Conservation (phyloP, 2,329 filamentous ascomycete genomes). For the Scytalidium lignicola region DNA sequence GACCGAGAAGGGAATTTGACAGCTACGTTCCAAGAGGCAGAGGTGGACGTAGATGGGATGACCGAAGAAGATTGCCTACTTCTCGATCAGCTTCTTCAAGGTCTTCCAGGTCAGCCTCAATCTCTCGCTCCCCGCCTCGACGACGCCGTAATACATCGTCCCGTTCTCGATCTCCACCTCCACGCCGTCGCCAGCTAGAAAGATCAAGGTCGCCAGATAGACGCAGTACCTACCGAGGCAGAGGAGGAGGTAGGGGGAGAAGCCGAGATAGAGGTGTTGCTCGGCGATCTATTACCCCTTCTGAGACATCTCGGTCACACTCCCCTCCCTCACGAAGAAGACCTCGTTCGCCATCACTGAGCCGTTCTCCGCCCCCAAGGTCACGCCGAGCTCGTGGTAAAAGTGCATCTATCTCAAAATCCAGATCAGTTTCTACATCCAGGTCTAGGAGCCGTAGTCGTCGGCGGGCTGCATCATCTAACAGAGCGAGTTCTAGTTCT, state of each 20-base stretch:
- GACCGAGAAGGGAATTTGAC: constrained; percentile 23
- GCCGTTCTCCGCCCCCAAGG: constrained; percentile 24
- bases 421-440: constrained; percentile 25
- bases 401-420: constrained; percentile 21
- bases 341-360: constrained; percentile 19
- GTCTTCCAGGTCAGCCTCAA: constrained; percentile 19
- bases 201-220: constrained; percentile 25
- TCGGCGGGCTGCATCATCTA: constrained; percentile 12
- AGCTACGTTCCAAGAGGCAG: constrained; percentile 28
- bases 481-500: constrained; percentile 12
- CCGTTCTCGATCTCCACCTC: constrained; percentile 27
- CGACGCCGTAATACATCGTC: constrained; percentile 23
- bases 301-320: constrained; percentile 14
- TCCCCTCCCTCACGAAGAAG: constrained; percentile 17
- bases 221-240: constrained; percentile 21
- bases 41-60: constrained; percentile 22
- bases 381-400: constrained; percentile 19
- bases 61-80: constrained; percentile 20
- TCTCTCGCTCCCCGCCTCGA: constrained; percentile 24
- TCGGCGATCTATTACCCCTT: constrained; percentile 21
- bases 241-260: constrained; percentile 22
- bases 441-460: constrained; percentile 19
- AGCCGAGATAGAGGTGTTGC: constrained; percentile 26
- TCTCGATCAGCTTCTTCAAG: constrained; percentile 15
- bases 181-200: constrained; percentile 17